Percentiles rank a stretch among this genome's conserved stretches.
Conservation (phyloP, 768 basidiomycete species). For the Lanmaoa rubissima region DNA sequence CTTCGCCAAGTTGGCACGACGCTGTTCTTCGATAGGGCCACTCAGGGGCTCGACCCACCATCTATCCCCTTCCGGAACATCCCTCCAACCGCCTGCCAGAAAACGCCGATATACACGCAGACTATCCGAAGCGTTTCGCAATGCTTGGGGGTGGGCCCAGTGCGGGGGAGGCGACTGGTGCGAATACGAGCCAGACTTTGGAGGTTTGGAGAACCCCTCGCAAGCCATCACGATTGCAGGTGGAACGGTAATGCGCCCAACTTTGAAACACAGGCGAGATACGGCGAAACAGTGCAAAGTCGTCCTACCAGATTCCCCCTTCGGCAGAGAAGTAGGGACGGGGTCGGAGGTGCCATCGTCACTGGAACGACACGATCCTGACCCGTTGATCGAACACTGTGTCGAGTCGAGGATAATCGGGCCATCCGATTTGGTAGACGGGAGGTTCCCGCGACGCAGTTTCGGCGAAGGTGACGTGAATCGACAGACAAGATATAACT, state of each 20-base stretch:
- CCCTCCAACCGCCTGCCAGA: conserved; percentile 57
- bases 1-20: conserved; percentile 11
- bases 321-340: neutral
- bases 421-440: neutral
- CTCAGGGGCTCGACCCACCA: conserved; percentile 65
- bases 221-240: conserved; percentile 56
- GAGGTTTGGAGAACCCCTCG: conserved; percentile 47
- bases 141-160: conserved; percentile 6
- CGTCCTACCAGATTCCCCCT: conserved; percentile 38
- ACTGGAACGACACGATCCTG: neutral
- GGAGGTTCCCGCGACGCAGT: neutral
- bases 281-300: conserved; percentile 57
- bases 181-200: conserved; percentile 11
- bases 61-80: conserved; percentile 50
- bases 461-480: conserved; percentile 6
- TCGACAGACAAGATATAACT: conserved; percentile 19
- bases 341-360: neutral
- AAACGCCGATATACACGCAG: conserved; percentile 41
- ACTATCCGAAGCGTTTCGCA: conserved; percentile 11
- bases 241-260: conserved; percentile 68
- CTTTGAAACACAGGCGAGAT: conserved; percentile 64
- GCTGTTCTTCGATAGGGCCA: conserved; percentile 38
- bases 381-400: neutral
- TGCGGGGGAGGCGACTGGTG: conserved; percentile 11
- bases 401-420: neutral